Conservation (phyloP, 1,139 yeast genomes). For the Saccharomyces pastorianus region DNA sequence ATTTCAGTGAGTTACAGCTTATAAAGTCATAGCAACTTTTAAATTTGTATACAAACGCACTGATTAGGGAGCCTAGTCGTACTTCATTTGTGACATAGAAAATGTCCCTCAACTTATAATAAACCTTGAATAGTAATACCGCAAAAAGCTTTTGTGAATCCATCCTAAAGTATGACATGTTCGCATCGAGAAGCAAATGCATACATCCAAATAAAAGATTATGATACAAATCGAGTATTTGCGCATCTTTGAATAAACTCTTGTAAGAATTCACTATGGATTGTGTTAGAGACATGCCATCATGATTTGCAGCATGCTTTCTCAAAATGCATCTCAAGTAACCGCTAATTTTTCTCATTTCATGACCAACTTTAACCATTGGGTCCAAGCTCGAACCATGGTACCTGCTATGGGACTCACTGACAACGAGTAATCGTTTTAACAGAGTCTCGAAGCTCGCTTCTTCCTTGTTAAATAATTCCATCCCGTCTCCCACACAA, state of each 20-base stretch:
- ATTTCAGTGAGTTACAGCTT: slow-evolving; percentile 8
- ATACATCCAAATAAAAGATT: neutral
- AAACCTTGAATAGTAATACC: neutral
- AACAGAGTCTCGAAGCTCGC: neutral
- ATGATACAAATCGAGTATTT: neutral
- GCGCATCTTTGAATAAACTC: neutral
- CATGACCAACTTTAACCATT: neutral
- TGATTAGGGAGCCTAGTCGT: neutral
- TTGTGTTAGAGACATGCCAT: neutral
- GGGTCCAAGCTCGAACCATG: slow-evolving; percentile 2
- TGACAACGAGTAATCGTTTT: neutral
- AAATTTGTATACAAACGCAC: slow-evolving; percentile 11
- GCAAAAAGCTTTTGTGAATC: neutral
- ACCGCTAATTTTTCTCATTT: neutral
- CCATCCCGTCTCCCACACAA: neutral
- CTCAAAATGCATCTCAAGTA: neutral
- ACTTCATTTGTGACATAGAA: neutral
- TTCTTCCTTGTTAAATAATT: neutral
- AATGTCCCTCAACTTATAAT: neutral
- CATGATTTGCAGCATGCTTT: neutral
- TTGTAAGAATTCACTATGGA: neutral
- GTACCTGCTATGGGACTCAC: neutral
- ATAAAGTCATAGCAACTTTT: slow-evolving; percentile 12
- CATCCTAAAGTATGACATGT: neutral
- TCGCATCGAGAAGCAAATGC: neutral